Evolutionary conservation across 495 filamentous ascomycete species (phyloP), one percentile per base, ranked within the genome.

Genomic region (Aspergillus indologenus): DNA sequence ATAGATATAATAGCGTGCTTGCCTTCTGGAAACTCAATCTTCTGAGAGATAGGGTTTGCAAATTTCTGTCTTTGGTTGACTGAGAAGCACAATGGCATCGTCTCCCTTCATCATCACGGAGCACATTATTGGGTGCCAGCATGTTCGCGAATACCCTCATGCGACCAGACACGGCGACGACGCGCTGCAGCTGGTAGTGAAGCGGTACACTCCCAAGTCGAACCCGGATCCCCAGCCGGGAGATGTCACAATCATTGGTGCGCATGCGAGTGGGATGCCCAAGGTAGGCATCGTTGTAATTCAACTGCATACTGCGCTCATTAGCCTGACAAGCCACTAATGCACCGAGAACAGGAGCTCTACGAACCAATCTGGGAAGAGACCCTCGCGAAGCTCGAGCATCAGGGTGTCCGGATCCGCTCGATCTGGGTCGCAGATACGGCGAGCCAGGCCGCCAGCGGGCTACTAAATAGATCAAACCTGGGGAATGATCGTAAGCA

Each of bases 311-410:
- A n/a, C n/a, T n/a, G n/a, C n/a, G n/a, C n/a, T n/a, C n/a, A n/a
- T n/a, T n/a, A n/a, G n/a, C n/a, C n/a, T n/a, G 6, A 45, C 0
- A 45, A 9, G n/a, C 5, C 11, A 20, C 15, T 1, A 3, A 45
- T 40, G 24, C 20, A 12, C 11, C 9, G 54, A 22, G 0, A 15
- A 48, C 54, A 87, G 82, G 89, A 87, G 71, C 72, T 90, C 7
- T 92, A 91, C 68, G 89, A 92, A 65, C 86, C 88, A 1, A 72
- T 91, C 5, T 92, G 85, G 82, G 85, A 84, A 40, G 85, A 90
- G 40, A 65, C 91, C 0, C 67, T 83, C 55, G 45, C 55, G 1
- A 63, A 62, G 26, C 31, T 54, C 6, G 15, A 20, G 14, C n/a
- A 12, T 8, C 7, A 46, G 3, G 57, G 51, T 7, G 71, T 82